These are phyloP conservation scores for Herpetomonas samuelpessoai DNA, from an alignment of 208 protist genomes.

Conservation along the genomic window DNA sequence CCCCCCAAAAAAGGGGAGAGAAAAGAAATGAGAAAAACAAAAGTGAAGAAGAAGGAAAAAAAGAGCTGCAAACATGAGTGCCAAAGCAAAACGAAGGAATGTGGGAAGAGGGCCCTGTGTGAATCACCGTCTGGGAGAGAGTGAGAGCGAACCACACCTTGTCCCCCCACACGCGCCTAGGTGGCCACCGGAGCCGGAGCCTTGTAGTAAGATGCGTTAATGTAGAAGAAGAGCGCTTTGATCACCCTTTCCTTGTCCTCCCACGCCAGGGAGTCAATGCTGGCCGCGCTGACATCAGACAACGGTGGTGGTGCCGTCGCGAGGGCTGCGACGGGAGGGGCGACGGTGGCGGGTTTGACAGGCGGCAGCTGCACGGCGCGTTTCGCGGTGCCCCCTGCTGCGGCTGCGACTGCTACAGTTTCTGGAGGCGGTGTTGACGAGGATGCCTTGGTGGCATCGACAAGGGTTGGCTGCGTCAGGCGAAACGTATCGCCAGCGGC, in stretches of 20 bases:
- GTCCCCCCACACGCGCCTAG: too few species aligned
- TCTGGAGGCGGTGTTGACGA: neutral
- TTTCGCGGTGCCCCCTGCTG: too few species aligned
- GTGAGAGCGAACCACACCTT: too few species aligned
- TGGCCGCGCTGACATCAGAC: constrained; percentile 16
- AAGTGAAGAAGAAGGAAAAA: too few species aligned
- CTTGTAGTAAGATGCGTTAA: constrained; percentile 76
- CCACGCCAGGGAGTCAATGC: constrained; percentile 64
- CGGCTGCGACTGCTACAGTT: too few species aligned
- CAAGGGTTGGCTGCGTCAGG: constrained; percentile 5
- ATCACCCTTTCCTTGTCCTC: constrained; percentile 85
- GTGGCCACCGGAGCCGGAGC: too few species aligned
- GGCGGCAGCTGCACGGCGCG: neutral
- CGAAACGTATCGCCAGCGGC: constrained; percentile 5
- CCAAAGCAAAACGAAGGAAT: constrained; percentile 3
- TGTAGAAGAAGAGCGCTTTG: constrained; percentile 78
- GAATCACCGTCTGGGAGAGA: neutral
- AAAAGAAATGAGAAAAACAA: too few species aligned
- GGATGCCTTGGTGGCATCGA: neutral
- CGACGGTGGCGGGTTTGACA: neutral
- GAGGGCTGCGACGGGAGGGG: neutral
- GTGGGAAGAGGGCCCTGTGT: constrained; percentile 3
- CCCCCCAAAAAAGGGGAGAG: neutral
- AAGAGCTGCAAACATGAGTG: neutral
- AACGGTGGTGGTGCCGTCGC: neutral